phyloP scores from a whole-genome alignment of 2,329 filamentous ascomycete genomes.

The Diaporthe ampelina region DNA sequence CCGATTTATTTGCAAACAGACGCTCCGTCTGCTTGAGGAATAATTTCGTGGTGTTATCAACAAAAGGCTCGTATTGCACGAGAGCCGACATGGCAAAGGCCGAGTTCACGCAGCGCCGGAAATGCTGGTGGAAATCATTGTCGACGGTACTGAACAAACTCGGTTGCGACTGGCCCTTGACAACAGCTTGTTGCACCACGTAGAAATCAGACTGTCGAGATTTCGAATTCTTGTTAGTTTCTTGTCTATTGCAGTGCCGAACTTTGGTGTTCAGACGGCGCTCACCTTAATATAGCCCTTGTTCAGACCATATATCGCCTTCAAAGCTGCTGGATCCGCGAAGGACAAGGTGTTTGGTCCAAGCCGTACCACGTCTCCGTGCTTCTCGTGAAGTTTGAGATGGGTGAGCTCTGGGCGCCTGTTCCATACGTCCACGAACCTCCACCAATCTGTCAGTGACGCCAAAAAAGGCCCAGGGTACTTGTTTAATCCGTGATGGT shows the following conservation, averaged over 20 bases:
- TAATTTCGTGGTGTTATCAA: conserved; percentile 79
- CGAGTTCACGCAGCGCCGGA: conserved; percentile 81
- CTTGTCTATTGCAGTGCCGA: conserved; percentile 62
- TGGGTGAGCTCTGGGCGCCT: conserved; percentile 77
- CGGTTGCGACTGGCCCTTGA: conserved; percentile 75
- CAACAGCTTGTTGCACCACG: conserved; percentile 80
- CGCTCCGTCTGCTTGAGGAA: conserved; percentile 76
- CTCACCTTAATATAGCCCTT: conserved; percentile 83
- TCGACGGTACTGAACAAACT: conserved; percentile 84
- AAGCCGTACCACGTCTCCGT: conserved; percentile 56
- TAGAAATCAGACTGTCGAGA: conserved; percentile 79
- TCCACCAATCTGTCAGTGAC: conserved; percentile 79
- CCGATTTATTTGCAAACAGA: conserved; percentile 62
- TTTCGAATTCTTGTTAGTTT: neutral
- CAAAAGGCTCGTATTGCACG: conserved; percentile 84
- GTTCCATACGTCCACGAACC: conserved; percentile 77
- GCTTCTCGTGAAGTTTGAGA: conserved; percentile 63
- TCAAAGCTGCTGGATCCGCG: conserved; percentile 43
- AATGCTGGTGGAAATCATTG: conserved; percentile 81
- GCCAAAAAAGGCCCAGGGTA: conserved; percentile 82
- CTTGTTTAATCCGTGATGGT: conserved; percentile 72
- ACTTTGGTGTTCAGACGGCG: conserved; percentile 47
- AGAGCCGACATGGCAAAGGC: conserved; percentile 84
- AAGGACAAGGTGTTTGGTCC: conserved; percentile 56
- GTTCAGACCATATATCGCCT: conserved; percentile 76